Base-by-base conservation (phyloP, 75 land plant species). In the Pseudotsuga menziesii region DNA sequence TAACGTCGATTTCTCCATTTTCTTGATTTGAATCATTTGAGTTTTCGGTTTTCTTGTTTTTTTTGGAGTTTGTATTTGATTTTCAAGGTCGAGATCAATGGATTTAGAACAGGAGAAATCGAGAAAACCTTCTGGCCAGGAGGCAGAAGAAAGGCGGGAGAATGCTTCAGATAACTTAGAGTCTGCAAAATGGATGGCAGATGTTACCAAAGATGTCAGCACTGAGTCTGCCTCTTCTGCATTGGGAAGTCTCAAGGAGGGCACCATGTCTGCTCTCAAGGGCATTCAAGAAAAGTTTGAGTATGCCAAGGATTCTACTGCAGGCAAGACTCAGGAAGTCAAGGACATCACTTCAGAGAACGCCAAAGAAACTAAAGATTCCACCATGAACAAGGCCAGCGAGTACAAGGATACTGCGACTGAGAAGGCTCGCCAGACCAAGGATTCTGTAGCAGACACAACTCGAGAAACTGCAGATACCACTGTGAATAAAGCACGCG, bases 231-330 rank as follows among this genome's bases (percentile, higher is more conserved):
- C 64, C 52, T 73, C 84, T 7, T 84, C 81, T 4, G 77, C 80
- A 2, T 52, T 85, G 26, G 84, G 82, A 11, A 32, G 58, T 32
- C 25, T 76, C 22, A 48, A 76, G 77, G 77, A 58, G 64, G 15
- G 44, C 35, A 59, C 77, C 36, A 22, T 36, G 35, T 59, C 78
- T n/a, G 78, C 77, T 0, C 35, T 87, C 20, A 84, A 57, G 72
- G 54, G 81, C 14, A 81, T 81, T 1, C 80, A 78, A 57, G 82
- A 61, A 3, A 80, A 84, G 9, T 1, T 69, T 15, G 88, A 78
- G 32, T 79, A 78, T 22, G 82, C 82, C 4, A 76, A 55, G 23
- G 82, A 77, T 36, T 3, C 55, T 54, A 57, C 71, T 0, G 4
- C 16, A 41, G 76, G 54, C 3, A 60, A 76, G 62, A 23, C 27